These are phyloP conservation scores for Penicillium psychrofluorescens DNA, from an alignment of 495 filamentous ascomycete genomes.

Conservation along the genomic window DNA sequence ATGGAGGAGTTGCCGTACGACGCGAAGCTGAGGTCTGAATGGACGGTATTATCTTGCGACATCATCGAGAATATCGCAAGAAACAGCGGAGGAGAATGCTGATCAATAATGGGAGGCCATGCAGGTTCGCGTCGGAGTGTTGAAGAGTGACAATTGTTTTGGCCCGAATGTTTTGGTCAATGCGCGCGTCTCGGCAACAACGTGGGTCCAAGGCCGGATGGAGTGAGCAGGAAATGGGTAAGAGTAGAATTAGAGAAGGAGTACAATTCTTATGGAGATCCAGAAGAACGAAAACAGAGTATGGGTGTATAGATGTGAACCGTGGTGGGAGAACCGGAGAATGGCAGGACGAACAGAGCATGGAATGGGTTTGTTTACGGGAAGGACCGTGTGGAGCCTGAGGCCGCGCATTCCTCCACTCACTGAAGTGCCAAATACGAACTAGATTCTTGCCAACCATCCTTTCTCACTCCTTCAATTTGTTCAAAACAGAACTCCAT, in stretches of 20 bases:
- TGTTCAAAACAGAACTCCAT: too few species aligned
- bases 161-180: constrained; percentile 9
- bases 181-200: constrained; percentile 10
- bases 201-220: neutral
- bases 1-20: constrained; percentile 27
- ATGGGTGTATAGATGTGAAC: too few species aligned
- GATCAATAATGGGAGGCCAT: constrained; percentile 3
- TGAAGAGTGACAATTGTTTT: constrained; percentile 4
- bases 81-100: neutral
- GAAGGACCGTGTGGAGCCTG: neutral
- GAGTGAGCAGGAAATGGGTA: neutral
- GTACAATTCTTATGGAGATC: neutral
- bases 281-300: too few species aligned
- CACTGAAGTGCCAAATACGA: too few species aligned
- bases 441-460: too few species aligned
- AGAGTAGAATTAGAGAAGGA: neutral
- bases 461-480: too few species aligned
- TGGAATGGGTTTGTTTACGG: neutral
- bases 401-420: too few species aligned
- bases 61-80: constrained; percentile 12
- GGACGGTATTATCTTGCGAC: constrained; percentile 25
- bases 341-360: neutral
- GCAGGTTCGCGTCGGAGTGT: neutral
- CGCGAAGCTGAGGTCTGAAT: constrained; percentile 12
- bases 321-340: too few species aligned